These are phyloP conservation scores for Oryza meyeriana DNA, from an alignment of 176 grass and related monocot genomes.

Conservation along the genomic window DNA sequence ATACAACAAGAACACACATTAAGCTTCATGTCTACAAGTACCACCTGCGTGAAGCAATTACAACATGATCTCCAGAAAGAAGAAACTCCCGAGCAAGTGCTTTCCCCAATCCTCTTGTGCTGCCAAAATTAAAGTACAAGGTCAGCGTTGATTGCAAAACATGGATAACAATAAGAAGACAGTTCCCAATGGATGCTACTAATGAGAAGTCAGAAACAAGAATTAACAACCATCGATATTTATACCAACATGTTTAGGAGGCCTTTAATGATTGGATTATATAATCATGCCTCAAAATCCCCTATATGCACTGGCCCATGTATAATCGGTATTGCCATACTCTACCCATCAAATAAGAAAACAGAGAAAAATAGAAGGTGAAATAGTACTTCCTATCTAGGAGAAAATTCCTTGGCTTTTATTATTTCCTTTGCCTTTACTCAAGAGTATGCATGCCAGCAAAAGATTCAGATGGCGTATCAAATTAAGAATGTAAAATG, in stretches of 20 bases:
- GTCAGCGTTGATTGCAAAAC: slow-evolving; percentile 24
- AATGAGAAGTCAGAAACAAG: background rate
- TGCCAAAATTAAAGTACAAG: slow-evolving; percentile 34
- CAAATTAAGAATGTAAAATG: background rate
- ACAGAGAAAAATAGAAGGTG: background rate
- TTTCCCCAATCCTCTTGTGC: slow-evolving; percentile 97
- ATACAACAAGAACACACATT: slow-evolving; percentile 3
- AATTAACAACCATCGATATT: background rate
- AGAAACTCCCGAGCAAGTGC: slow-evolving; percentile 98
- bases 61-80: slow-evolving; percentile 95
- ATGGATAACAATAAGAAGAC: slow-evolving; percentile 9
- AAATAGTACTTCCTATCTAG: slow-evolving; percentile 1
- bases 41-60: slow-evolving; percentile 90
- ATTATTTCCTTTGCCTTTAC: background rate
- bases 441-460: background rate
- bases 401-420: background rate
- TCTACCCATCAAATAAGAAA: background rate
- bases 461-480: slow-evolving; percentile 10
- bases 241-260: background rate
- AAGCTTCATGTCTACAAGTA: slow-evolving; percentile 16
- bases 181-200: background rate
- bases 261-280: background rate
- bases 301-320: background rate
- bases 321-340: background rate
- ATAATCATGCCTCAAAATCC: background rate